These are phyloP conservation scores for Sindora glabra DNA, from an alignment of 306 rosid genomes.

Conservation along the genomic window DNA sequence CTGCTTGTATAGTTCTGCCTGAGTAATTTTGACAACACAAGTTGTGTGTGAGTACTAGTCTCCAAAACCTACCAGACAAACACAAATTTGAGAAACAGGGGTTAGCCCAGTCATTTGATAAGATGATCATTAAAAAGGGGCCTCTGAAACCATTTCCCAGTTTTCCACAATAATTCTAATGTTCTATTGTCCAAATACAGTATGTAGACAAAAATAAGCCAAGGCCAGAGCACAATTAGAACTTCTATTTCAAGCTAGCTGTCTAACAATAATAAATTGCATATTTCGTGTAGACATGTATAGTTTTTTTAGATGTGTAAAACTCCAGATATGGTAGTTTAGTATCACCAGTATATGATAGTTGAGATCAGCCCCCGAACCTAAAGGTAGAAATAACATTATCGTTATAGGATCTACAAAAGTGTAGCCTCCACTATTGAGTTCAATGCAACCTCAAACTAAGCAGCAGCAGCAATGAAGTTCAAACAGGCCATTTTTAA, in stretches of 20 bases:
- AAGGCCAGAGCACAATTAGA: not conserved
- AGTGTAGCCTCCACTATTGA: not conserved
- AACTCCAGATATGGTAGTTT: too few species aligned
- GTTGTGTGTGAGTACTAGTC: not conserved
- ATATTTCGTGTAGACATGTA: not conserved
- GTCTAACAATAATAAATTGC: not conserved
- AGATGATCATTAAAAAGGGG: not conserved
- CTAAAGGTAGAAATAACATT: too few species aligned
- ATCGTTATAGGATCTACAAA: too few species aligned
- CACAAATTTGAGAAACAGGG: not conserved
- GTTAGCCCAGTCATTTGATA: not conserved
- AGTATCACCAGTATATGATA: too few species aligned
- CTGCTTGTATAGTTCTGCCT: slow-evolving; percentile 1
- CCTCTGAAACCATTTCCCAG: too few species aligned
- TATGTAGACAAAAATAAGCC: not conserved
- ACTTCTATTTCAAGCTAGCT: not conserved
- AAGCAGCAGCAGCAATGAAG: not conserved
- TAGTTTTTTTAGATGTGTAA: not conserved
- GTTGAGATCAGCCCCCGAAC: too few species aligned
- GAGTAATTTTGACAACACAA: not conserved
- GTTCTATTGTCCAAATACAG: too few species aligned
- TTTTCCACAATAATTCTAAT: too few species aligned
- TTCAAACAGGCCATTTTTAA: not conserved
- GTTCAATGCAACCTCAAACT: not conserved
- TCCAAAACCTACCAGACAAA: slow-evolving; percentile 13